These are phyloP conservation scores for Hypoxylon sp. DNA, from an alignment of 2,329 filamentous ascomycete genomes.

Conservation along the genomic window DNA sequence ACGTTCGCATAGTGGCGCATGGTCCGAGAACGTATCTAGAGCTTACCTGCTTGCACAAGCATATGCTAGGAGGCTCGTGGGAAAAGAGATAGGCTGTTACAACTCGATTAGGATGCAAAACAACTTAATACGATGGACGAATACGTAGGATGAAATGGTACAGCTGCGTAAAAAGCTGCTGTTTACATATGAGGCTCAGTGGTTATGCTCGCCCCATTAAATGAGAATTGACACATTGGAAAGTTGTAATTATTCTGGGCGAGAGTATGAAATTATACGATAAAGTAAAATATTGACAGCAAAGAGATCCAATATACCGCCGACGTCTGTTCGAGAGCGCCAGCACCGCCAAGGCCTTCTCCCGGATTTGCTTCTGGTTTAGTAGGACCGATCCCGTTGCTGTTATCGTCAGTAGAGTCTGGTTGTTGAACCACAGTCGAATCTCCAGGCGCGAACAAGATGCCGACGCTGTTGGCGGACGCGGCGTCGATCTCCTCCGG, in stretches of 20 bases:
- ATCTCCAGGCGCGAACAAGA: slow-evolving; percentile 68
- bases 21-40: not conserved
- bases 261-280: slow-evolving; percentile 18
- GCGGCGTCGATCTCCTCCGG: slow-evolving; percentile 62
- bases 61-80: not conserved
- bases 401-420: slow-evolving; percentile 52
- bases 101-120: not conserved
- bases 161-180: not conserved
- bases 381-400: slow-evolving; percentile 49
- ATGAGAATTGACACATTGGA: not conserved
- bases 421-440: slow-evolving; percentile 61
- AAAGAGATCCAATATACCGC: slow-evolving; percentile 55
- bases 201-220: not conserved
- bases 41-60: not conserved
- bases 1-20: no score
- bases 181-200: not conserved
- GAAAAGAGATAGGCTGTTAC: not conserved
- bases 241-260: not conserved
- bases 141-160: not conserved
- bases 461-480: slow-evolving; percentile 61
- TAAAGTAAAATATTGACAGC: slow-evolving; percentile 49
- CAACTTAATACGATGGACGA: not conserved
- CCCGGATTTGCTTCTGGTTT: slow-evolving; percentile 51
- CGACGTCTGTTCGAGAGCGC: slow-evolving; percentile 54
- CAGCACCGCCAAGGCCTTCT: slow-evolving; percentile 55